Percentiles rank a stretch among this genome's conserved stretches.
Conservation (phyloP, 768 basidiomycete genomes). For the Leccinum pellstonianum region DNA sequence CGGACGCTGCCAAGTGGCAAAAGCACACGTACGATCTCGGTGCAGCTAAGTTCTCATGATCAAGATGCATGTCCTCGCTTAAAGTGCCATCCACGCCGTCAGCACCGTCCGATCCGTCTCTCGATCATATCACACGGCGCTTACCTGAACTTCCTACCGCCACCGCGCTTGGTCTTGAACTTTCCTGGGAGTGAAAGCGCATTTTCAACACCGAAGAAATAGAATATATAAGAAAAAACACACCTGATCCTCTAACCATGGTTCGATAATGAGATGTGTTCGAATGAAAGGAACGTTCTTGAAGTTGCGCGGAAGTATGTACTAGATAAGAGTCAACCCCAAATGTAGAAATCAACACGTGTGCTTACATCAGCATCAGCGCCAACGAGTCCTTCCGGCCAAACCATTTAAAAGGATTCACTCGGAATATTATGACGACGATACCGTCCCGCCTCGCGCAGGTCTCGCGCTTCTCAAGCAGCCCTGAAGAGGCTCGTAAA, state of each 20-base stretch:
- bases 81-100: background rate
- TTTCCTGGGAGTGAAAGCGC: slow-evolving; percentile 47
- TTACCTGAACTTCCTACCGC: slow-evolving; percentile 82
- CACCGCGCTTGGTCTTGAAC: slow-evolving; percentile 85
- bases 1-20: slow-evolving; percentile 12
- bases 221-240: background rate
- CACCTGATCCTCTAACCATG: slow-evolving; percentile 36
- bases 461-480: slow-evolving; percentile 56
- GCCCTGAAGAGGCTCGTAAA: slow-evolving; percentile 57
- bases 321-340: slow-evolving; percentile 21
- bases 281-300: background rate
- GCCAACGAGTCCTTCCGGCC: slow-evolving; percentile 5
- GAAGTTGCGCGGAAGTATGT: slow-evolving; percentile 10
- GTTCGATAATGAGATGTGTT: background rate
- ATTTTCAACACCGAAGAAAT: background rate
- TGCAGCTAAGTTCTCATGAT: slow-evolving; percentile 55
- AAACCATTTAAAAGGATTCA: background rate
- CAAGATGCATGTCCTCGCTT: slow-evolving; percentile 61
- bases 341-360: slow-evolving; percentile 5
- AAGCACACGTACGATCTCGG: slow-evolving; percentile 42
- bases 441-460: slow-evolving; percentile 89
- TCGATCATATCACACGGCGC: slow-evolving; percentile 7
- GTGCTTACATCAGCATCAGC: slow-evolving; percentile 19
- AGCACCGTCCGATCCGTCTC: slow-evolving; percentile 13
- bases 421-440: slow-evolving; percentile 55